phyloP scores from a whole-genome alignment of 495 filamentous ascomycete genomes.

The Endocarpon pusillum region DNA sequence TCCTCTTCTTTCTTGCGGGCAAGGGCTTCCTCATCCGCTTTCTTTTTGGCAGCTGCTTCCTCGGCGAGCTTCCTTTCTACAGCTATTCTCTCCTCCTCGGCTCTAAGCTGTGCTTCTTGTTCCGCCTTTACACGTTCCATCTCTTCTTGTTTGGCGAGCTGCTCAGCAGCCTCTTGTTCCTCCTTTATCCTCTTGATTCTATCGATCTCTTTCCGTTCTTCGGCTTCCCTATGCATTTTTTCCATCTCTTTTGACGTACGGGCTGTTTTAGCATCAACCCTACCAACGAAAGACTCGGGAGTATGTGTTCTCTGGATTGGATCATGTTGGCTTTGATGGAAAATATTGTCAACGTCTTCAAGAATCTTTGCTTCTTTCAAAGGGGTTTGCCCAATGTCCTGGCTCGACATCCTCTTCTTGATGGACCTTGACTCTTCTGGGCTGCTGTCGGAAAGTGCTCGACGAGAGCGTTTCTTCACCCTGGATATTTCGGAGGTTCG shows the following conservation, averaged over 20 bases:
- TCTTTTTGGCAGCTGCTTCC: constrained; percentile 30
- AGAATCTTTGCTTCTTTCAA: constrained; percentile 26
- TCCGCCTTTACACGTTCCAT: neutral
- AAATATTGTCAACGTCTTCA: constrained; percentile 29
- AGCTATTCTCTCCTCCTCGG: constrained; percentile 22
- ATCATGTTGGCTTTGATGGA: constrained; percentile 14
- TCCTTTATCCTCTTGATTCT: constrained; percentile 18
- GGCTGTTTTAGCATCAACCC: constrained; percentile 2
- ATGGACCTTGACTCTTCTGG: constrained; percentile 18
- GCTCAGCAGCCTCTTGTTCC: constrained; percentile 16
- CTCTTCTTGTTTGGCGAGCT: constrained; percentile 1
- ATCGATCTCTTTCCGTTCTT: constrained; percentile 22
- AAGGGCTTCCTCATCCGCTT: constrained; percentile 32
- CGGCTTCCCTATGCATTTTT: constrained; percentile 5
- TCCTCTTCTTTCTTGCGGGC: constrained; percentile 34
- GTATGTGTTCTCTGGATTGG: constrained; percentile 1
- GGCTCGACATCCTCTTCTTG: constrained; percentile 8
- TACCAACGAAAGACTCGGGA: neutral
- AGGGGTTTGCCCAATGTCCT: constrained; percentile 6
- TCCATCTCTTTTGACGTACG: constrained; percentile 6
- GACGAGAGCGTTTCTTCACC: constrained; percentile 34
- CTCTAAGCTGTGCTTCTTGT: constrained; percentile 10
- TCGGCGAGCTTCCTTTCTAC: constrained; percentile 23
- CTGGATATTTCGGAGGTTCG: constrained; percentile 26
- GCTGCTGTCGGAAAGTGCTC: constrained; percentile 27